phyloP scores from a whole-genome alignment of 1,139 yeast genomes.

The Spencermartinsiella ligniputridi region DNA sequence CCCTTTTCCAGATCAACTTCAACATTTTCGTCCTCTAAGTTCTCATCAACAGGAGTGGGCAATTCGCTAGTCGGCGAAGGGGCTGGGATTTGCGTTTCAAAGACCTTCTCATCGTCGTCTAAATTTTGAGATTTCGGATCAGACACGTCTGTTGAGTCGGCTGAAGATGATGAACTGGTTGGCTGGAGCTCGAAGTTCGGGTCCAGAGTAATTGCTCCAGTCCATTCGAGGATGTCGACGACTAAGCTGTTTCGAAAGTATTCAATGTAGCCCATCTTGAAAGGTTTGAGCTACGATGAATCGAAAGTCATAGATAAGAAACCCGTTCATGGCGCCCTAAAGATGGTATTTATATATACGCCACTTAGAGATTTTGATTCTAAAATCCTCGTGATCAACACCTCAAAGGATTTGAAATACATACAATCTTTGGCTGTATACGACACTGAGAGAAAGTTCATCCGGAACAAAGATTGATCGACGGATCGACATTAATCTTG shows the following conservation, averaged over 20 bases:
- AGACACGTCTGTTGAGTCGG: background rate
- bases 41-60: background rate
- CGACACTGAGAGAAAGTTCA: too few relatives aligned
- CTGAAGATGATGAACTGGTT: background rate
- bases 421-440: too few relatives aligned
- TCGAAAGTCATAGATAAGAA: too few relatives aligned
- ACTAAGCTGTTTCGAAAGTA: constrained; percentile 10
- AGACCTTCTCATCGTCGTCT: background rate
- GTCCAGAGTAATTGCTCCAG: constrained; percentile 10
- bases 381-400: too few relatives aligned
- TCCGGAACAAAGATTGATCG: too few relatives aligned
- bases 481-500: too few relatives aligned
- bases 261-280: constrained; percentile 5
- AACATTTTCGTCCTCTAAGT: background rate
- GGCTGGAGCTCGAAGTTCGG: background rate
- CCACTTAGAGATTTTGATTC: too few relatives aligned
- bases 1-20: constrained; percentile 1
- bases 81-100: too few relatives aligned
- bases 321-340: too few relatives aligned
- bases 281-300: too few relatives aligned
- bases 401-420: too few relatives aligned
- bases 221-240: constrained; percentile 13
- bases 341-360: too few relatives aligned
- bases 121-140: background rate
- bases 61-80: background rate